A percentile compares a stretch with the other conserved stretches of the same genome.
Conservation (phyloP, 1,284 basidiomycete genomes). For the Paramarasmius palmivorus region DNA sequence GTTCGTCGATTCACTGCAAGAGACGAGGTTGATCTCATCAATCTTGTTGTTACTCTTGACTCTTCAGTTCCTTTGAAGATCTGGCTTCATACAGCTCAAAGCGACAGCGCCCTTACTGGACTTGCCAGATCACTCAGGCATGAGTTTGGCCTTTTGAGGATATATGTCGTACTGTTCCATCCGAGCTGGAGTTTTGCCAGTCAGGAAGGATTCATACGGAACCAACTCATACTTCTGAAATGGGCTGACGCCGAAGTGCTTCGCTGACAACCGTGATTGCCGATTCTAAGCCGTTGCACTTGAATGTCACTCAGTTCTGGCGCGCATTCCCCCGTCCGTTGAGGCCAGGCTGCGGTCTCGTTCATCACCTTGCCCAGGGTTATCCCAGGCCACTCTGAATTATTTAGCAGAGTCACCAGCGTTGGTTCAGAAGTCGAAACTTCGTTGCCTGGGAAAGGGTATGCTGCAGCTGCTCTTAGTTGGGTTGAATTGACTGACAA, state of each 20-base stretch:
- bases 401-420: background rate
- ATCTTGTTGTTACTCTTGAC: background rate
- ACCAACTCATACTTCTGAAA: background rate
- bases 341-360: slow-evolving; percentile 14
- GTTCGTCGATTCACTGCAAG: background rate
- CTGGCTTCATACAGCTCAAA: background rate
- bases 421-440: slow-evolving; percentile 1
- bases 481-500: background rate
- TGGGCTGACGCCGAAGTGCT: background rate
- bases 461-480: background rate
- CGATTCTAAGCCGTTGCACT: slow-evolving; percentile 2
- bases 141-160: background rate
- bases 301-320: slow-evolving; percentile 10
- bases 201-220: background rate
- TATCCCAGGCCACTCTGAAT: slow-evolving; percentile 10
- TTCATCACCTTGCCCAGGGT: slow-evolving; percentile 8
- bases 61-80: background rate
- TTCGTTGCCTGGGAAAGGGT: slow-evolving; percentile 1
- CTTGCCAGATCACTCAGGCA: slow-evolving; percentile 1
- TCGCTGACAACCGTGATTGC: background rate
- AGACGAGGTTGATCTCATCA: slow-evolving; percentile 1
- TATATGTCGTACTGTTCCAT: slow-evolving; percentile 1
- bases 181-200: background rate
- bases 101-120: background rate
- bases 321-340: slow-evolving; percentile 11